Evolutionary conservation across 2,329 filamentous ascomycete genomes (phyloP).

Genomic region (Xylaria digitata): DNA sequence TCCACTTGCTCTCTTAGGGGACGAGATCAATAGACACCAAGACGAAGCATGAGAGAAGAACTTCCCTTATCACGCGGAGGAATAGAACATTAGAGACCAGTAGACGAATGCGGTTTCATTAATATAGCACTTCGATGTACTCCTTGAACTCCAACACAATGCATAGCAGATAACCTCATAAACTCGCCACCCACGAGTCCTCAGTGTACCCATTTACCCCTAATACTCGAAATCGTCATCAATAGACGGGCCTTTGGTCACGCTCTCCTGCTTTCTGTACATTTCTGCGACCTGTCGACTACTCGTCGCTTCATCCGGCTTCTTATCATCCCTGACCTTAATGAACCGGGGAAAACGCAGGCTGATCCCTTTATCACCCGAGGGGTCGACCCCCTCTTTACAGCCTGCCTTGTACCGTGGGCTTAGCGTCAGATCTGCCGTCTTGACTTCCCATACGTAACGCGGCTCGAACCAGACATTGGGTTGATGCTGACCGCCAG

Average conservation of each 20-base stretch:
- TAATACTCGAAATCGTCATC: conserved; percentile 99
- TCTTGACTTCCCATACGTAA: conserved; percentile 97
- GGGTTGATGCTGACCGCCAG: conserved; percentile 89
- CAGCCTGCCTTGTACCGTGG: conserved; percentile 93
- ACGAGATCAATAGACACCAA: background rate
- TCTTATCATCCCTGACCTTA: conserved; percentile 93
- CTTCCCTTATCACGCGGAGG: background rate
- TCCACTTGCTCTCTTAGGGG: background rate
- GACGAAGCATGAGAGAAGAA: background rate
- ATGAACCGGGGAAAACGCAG: conserved; percentile 94
- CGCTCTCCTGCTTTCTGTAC: conserved; percentile 95
- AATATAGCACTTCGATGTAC: conserved; percentile 17
- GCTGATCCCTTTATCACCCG: conserved; percentile 82
- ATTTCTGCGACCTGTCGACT: conserved; percentile 92
- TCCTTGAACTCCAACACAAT: conserved; percentile 21
- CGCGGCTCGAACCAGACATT: conserved; percentile 98
- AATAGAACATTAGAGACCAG: background rate
- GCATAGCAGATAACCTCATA: conserved; percentile 17
- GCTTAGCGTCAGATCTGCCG: conserved; percentile 91
- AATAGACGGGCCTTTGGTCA: conserved; percentile 83
- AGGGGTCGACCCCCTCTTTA: conserved; percentile 79
- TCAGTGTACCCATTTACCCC: conserved; percentile 32
- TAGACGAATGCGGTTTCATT: conserved; percentile 9
- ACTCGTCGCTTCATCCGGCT: conserved; percentile 87
- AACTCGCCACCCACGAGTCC: background rate